phyloP scores from a whole-genome alignment of 768 basidiomycete species.

The Phaeolepiota aurea region DNA sequence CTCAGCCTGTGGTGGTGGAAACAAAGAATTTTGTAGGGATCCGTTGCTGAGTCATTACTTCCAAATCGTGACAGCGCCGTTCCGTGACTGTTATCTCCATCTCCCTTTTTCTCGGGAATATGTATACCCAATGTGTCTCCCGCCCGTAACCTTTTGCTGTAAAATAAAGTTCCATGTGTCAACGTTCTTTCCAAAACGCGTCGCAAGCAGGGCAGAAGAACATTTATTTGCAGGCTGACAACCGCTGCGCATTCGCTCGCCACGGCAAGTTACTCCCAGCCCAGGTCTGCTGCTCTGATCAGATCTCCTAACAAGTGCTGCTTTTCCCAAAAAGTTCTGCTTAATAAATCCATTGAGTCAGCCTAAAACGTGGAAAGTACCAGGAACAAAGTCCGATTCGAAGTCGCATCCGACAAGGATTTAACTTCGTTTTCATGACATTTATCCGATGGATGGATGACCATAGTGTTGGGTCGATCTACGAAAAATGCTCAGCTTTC shows the following conservation, averaged over 20 bases:
- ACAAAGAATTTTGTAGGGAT: background rate
- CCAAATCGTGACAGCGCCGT: background rate
- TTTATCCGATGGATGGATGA: no score
- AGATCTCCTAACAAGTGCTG: background rate
- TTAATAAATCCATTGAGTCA: no score
- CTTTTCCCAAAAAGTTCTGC: background rate
- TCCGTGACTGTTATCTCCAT: background rate
- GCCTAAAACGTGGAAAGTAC: background rate
- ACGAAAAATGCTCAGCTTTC: background rate
- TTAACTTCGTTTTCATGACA: conserved; percentile 4
- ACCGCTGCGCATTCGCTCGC: background rate
- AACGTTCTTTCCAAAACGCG: background rate
- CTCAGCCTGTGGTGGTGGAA: background rate
- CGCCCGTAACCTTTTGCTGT: no score
- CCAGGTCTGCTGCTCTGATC: background rate
- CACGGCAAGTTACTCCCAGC: conserved; percentile 2
- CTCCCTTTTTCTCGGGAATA: no score
- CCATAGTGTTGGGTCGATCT: background rate
- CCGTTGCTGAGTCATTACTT: background rate
- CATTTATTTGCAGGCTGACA: background rate
- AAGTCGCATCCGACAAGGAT: background rate
- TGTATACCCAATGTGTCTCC: no score
- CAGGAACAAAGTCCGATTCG: conserved; percentile 5
- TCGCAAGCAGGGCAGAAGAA: background rate
- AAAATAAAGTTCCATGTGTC: no score